These are phyloP conservation scores for Colletotrichum sojae DNA, from an alignment of 2,329 filamentous ascomycete species.

Conservation along the genomic window DNA sequence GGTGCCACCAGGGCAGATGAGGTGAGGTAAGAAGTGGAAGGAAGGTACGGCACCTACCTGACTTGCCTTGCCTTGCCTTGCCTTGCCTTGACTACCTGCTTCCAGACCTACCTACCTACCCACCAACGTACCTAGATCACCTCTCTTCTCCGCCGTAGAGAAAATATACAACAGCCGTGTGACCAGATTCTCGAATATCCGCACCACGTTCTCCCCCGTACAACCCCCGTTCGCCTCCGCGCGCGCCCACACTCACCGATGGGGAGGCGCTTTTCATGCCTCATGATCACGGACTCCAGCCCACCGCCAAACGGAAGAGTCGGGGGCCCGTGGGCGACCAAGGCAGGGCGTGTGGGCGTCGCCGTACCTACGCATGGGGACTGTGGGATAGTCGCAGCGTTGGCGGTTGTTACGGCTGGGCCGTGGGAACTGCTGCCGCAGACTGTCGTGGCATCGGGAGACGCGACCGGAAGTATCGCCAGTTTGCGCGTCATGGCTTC, in stretches of 20 bases:
- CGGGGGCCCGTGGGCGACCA: constrained; percentile 40
- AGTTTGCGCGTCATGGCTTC: not conserved
- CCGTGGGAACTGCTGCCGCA: constrained; percentile 11
- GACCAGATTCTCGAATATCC: constrained; percentile 23
- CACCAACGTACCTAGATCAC: too few species aligned
- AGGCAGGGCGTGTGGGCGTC: constrained; percentile 31
- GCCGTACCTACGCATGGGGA: constrained; percentile 18
- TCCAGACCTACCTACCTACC: too few species aligned
- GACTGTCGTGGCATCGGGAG: not conserved
- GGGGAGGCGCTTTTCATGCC: constrained; percentile 35
- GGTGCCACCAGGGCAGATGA: not conserved
- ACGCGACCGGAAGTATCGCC: not conserved
- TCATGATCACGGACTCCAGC: constrained; percentile 29
- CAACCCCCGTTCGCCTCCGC: constrained; percentile 37
- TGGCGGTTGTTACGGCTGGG: constrained; percentile 25
- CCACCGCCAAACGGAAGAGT: constrained; percentile 32
- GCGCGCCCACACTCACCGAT: constrained; percentile 27
- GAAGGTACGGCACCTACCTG: not conserved
- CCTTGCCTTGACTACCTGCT: not conserved
- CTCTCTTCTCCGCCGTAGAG: not conserved
- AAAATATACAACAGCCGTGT: constrained; percentile 6
- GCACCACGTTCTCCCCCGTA: constrained; percentile 34
- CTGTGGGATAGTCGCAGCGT: constrained; percentile 17
- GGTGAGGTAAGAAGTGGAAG: not conserved
- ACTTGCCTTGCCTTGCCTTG: not conserved